Evolutionary conservation across 2,329 filamentous ascomycete species (phyloP), one percentile per base, ranked within the genome.

Genomic region (Stagonosporopsis cucurbitacearum): DNA sequence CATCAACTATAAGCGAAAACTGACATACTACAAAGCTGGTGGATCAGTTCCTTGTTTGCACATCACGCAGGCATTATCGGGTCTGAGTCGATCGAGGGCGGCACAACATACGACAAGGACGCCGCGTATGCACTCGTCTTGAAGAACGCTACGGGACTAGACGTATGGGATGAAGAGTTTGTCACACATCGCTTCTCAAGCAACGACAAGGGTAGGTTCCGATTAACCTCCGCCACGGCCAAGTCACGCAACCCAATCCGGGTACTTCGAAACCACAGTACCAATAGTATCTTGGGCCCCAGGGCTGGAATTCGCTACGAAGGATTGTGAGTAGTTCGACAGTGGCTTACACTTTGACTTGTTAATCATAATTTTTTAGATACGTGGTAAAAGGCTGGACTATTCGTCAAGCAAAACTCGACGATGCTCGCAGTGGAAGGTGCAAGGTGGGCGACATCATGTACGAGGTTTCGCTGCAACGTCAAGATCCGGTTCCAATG

Each of bases 51-150:
- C 22, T 65, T 81, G 13, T 81, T 81, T 55, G 80, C 80, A 6
- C 76, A 77, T 39, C 74, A 77, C 28, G 79, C 75, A 42, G 80
- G 80, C 37, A 81, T 82, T 42, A 80, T 82, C 54, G 78, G 81
- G 51, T 67, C 73, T 26, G 69, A 70, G 17, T 70, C 73, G n/a
- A 66, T 73, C 1, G 68, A 77, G 15, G 78, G 79, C 13, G 75
- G 79, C 3, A 77, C 80, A 25, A 76, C 76, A 7, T 72, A 68
- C 23, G 77, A 81, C 57, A 67, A 70, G 17, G 47, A 73, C 22
- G 77, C 76, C 6, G 79, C 78, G 5, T 82, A 81, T 55, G 80
- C 80, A 2, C 51, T 82, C 6, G 62, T 82, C 0, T 63, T 82
- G 49, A 75, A 74, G 6, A 75, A 72, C 7, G 59, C 64, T 3